phyloP scores from a whole-genome alignment of 306 rosid species.

The Arachis stenosperma region DNA sequence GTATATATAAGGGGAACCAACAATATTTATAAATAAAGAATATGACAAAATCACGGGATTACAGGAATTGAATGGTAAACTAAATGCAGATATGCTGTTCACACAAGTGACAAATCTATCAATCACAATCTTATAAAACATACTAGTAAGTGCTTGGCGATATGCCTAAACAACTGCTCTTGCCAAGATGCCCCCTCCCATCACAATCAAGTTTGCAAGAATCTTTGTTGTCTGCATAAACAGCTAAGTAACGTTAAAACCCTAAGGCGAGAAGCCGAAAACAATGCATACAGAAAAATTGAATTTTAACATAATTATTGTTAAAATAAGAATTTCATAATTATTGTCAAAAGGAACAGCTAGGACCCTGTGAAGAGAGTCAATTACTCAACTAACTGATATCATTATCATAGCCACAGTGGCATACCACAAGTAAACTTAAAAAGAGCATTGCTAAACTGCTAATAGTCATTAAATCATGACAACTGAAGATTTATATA shows the following conservation, averaged over 20 bases:
- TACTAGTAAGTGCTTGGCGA: slow-evolving; percentile 85
- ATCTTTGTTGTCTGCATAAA: slow-evolving; percentile 80
- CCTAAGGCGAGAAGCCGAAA: neutral
- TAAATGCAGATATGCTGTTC: neutral
- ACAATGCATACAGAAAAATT: neutral
- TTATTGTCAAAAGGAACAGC: neutral
- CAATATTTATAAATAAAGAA: neutral
- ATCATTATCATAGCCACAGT: neutral
- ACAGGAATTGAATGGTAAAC: neutral
- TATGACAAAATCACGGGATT: neutral
- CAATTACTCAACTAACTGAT: neutral
- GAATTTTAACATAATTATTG: too few relatives aligned
- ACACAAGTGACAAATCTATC: slow-evolving; percentile 18
- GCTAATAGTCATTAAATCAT: neutral
- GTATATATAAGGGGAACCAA: slow-evolving; percentile 1
- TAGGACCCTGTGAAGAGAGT: neutral
- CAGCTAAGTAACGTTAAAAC: neutral
- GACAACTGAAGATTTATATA: neutral
- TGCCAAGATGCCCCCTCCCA: slow-evolving; percentile 80
- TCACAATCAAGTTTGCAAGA: slow-evolving; percentile 76
- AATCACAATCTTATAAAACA: slow-evolving; percentile 33
- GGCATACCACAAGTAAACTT: neutral
- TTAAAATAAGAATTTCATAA: neutral
- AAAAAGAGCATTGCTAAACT: neutral
- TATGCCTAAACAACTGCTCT: slow-evolving; percentile 83